Evolutionary conservation across 1,139 yeast species (phyloP), one percentile per base, ranked within the genome.

Genomic region (Candida dubliniensis): DNA sequence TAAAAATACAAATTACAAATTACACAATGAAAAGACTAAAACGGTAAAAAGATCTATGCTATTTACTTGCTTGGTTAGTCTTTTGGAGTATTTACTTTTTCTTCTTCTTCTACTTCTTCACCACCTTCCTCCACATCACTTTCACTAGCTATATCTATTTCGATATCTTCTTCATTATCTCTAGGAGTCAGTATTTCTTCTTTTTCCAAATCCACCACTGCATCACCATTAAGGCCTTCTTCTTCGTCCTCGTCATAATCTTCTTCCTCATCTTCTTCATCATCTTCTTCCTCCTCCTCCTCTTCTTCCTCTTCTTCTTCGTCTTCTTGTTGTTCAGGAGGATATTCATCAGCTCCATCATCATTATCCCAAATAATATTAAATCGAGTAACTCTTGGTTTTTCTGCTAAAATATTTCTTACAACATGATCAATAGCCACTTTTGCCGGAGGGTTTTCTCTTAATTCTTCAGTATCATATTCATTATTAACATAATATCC

Each of bases 401-500:
- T 95, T 61, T 95, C 99, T 1, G 98, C 98, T 48, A 95, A 71
- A 40, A 93, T 88, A 64, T 91, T 95, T 59, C 99, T 78, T 36
- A 88, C 96, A 33, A 93, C 96, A 59, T 87, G 95, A 45, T 91
- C 97, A 12, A 93, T 91, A 59, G 88, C 96, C 1, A 93, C 97
- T 61, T 89, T 88, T 8, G 84, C 79, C 1, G 99, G 99, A 1
- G 99, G 98, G 54, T 88, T 89, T 58, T 89, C 96, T 49, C 96
- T 77, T 57, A 93, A 69, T 58, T 93, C 99, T 61, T 91, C 98
- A 10, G 84, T 75, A 59, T 93, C 97, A 59, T 93, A 93, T 61
- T 93, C 99, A 64, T 93, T 93, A 67, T 93, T 93, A 47, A 93
- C 99, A 60, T 93, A 93, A 67, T 93, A 93, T 0, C 99, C 99